Percentiles rank a stretch among this genome's conserved stretches.
phyloP scores from a whole-genome alignment of 2,329 filamentous ascomycete genomes.

The Aspergillus awamori region DNA sequence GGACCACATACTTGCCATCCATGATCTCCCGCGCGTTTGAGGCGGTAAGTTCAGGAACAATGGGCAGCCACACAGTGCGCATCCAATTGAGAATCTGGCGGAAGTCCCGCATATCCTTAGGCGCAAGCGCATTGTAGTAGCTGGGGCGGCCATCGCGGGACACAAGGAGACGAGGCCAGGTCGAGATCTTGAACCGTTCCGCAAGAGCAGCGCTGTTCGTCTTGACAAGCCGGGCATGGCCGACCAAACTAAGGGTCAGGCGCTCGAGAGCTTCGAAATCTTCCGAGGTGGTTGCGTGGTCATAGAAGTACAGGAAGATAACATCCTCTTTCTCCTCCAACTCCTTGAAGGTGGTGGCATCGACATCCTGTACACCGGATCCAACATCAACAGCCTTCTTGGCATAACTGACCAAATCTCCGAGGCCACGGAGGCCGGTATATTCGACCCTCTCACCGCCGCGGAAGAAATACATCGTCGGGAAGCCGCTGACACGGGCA shows the following conservation, averaged over 20 bases:
- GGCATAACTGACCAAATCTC: conserved; percentile 84
- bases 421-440: conserved; percentile 84
- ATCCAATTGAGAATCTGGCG: conserved; percentile 85
- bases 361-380: conserved; percentile 77
- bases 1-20: conserved; percentile 90
- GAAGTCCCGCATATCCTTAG: conserved; percentile 89
- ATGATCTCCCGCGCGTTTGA: conserved; percentile 93
- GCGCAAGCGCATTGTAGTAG: conserved; percentile 85
- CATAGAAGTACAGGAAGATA: conserved; percentile 96
- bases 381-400: conserved; percentile 81
- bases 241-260: conserved; percentile 83
- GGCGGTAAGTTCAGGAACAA: conserved; percentile 90
- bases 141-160: conserved; percentile 85
- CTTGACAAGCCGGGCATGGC: conserved; percentile 89
- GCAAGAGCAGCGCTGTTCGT: conserved; percentile 76
- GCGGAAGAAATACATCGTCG: conserved; percentile 90
- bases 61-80: conserved; percentile 92
- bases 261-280: conserved; percentile 89
- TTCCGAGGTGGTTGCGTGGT: conserved; percentile 88
- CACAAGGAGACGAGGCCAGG: conserved; percentile 91
- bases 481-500: conserved; percentile 75
- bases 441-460: conserved; percentile 92
- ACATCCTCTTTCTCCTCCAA: conserved; percentile 94
- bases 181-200: conserved; percentile 89
- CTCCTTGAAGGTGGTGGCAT: conserved; percentile 73